A percentile compares a stretch with the other conserved stretches of the same genome.
Conservation (phyloP, 1,284 basidiomycete genomes). For the Sporisorium scitamineum region DNA sequence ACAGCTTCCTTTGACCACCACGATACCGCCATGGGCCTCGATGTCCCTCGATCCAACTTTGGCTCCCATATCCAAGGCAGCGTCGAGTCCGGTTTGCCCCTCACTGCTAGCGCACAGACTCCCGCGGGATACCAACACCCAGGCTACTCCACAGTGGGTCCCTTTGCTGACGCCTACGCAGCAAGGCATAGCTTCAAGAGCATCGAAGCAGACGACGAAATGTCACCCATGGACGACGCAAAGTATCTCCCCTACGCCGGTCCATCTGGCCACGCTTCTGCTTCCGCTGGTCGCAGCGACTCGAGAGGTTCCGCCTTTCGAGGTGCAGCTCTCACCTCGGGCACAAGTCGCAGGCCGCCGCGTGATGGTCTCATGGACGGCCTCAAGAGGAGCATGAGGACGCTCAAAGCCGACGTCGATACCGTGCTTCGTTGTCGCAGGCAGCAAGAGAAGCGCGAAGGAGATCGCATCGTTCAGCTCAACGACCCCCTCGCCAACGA, state of each 20-base stretch:
- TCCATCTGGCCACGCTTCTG: neutral
- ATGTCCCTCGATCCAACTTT: conserved; percentile 36
- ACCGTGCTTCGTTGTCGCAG: conserved; percentile 51
- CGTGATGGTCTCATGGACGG: conserved; percentile 49
- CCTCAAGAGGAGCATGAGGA: conserved; percentile 45
- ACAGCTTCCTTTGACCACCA: conserved; percentile 38
- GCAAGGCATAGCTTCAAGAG: conserved; percentile 56
- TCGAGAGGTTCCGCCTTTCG: conserved; percentile 11
- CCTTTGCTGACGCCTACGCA: conserved; percentile 60
- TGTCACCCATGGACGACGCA: conserved; percentile 34
- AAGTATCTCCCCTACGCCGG: conserved; percentile 26
- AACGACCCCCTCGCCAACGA: conserved; percentile 64
- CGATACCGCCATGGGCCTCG: conserved; percentile 47
- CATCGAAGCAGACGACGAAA: conserved; percentile 67
- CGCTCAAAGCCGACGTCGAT: conserved; percentile 51
- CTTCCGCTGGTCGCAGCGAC: conserved; percentile 2
- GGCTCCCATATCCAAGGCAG: conserved; percentile 39
- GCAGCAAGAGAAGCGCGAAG: conserved; percentile 40
- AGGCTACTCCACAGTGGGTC: conserved; percentile 36
- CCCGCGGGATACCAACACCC: conserved; percentile 50
- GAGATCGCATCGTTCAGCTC: conserved; percentile 61
- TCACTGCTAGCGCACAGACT: conserved; percentile 46
- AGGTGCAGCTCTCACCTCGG: conserved; percentile 29
- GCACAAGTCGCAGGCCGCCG: conserved; percentile 44
- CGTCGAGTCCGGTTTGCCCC: conserved; percentile 54